Base-by-base conservation (phyloP, 2,329 filamentous ascomycete genomes). In the Colletotrichum tropicicola region DNA sequence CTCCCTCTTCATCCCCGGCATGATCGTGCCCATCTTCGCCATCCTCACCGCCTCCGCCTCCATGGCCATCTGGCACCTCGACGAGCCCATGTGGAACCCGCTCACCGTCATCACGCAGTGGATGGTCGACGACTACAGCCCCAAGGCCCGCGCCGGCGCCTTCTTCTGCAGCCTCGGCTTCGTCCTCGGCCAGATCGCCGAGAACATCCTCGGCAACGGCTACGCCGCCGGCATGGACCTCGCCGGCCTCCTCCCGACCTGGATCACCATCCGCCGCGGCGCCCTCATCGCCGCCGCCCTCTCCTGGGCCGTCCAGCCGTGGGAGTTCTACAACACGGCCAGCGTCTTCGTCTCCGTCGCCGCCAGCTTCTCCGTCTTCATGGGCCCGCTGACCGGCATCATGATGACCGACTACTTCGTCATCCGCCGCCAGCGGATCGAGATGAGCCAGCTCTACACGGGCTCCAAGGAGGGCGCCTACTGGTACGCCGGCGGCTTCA, bases 361-460 rank as follows among this genome's bases (percentile, higher is more conserved):
- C 8, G 69, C 70, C 15, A 71, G 70, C 6, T 75, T 73, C 59
- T 71, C 69, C 0, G 73, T 75, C 7, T 74, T 75, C 56, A 60
- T 75, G 44, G 73, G 65, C 2, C 73, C 73, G 5, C 52, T 75
- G 23, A 68, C 73, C 0, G 73, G 74, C 7, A 68, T 75, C 54
- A 74, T 75, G 72, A 68, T 73, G 28, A 66, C 65, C 8, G 73
- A 74, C 49, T 75, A 73, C 65, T 75, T 69, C 44, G 17, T 73
- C 19, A 43, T 75, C n/a, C 76, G 78, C 6, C 70, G 72, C 3
- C 72, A 74, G 52, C 75, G 74, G 55, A 71, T 80, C 49, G 75
- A 78, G 62, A 68, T 80, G 25, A 75, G 73, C 10, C 76, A 79
- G 44, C 63, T 81, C 9, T 81, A 81, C 65, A 70, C 70, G 6